A percentile compares a stretch with the other conserved stretches of the same genome.
These are phyloP conservation scores for Alnus glutinosa DNA, from an alignment of 306 rosid species.

Conservation along the genomic window DNA sequence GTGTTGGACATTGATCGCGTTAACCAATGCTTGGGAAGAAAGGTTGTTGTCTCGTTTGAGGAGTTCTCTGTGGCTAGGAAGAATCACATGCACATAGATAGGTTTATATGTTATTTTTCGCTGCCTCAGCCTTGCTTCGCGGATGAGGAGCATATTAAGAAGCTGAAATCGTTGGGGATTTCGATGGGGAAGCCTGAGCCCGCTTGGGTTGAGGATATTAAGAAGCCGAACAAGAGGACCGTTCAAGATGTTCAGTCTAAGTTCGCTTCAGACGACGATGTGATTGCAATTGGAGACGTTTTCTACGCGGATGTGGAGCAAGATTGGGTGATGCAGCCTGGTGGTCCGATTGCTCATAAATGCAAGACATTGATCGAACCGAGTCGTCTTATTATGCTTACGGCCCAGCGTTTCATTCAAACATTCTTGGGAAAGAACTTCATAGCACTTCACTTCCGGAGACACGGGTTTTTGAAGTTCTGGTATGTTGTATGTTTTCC, in stretches of 20 bases:
- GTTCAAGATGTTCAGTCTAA: slow-evolving; percentile 67
- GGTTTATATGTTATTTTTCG: slow-evolving; percentile 73
- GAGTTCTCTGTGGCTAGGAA: slow-evolving; percentile 64
- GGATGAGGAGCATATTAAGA: slow-evolving; percentile 70
- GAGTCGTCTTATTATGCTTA: slow-evolving; percentile 66
- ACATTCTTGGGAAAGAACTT: slow-evolving; percentile 87
- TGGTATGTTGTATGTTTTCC: slow-evolving; percentile 58
- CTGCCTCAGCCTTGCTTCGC: slow-evolving; percentile 70
- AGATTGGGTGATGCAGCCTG: slow-evolving; percentile 90
- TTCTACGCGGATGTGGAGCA: slow-evolving; percentile 78
- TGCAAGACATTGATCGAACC: slow-evolving; percentile 91
- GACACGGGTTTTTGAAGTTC: slow-evolving; percentile 95
- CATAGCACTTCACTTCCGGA: slow-evolving; percentile 83
- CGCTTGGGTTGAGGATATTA: slow-evolving; percentile 75
- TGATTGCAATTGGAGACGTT: slow-evolving; percentile 90
- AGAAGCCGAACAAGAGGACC: slow-evolving; percentile 63
- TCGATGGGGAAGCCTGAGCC: slow-evolving; percentile 59
- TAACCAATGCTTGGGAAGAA: slow-evolving; percentile 78
- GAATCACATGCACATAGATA: slow-evolving; percentile 70
- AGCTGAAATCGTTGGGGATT: slow-evolving; percentile 64
- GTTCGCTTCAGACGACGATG: slow-evolving; percentile 67
- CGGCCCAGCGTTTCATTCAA: slow-evolving; percentile 96
- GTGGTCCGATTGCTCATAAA: slow-evolving; percentile 88
- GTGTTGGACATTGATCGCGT: slow-evolving; percentile 81
- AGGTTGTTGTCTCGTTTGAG: slow-evolving; percentile 74